These are phyloP conservation scores for Colletotrichum sp. DNA, from an alignment of 2,329 filamentous ascomycete genomes.

Conservation along the genomic window DNA sequence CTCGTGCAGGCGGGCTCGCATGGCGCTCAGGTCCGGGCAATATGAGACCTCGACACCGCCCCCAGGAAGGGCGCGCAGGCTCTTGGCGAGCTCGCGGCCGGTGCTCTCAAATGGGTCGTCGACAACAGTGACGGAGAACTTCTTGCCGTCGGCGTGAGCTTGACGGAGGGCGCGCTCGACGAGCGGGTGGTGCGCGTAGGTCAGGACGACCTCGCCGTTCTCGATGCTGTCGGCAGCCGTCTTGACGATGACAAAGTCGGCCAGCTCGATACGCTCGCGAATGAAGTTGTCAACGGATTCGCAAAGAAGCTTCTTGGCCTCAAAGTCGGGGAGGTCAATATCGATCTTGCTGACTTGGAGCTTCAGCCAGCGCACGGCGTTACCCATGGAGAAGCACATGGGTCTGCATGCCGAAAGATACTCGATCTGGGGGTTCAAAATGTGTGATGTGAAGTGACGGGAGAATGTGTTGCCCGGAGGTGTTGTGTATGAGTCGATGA, in stretches of 20 bases:
- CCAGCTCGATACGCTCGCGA: conserved; percentile 85
- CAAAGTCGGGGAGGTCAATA: conserved; percentile 79
- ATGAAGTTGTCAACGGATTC: conserved; percentile 89
- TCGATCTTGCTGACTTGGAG: conserved; percentile 90
- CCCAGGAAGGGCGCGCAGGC: conserved; percentile 53
- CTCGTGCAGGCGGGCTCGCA: conserved; percentile 73
- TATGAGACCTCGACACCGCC: conserved; percentile 79
- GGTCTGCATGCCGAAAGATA: conserved; percentile 94
- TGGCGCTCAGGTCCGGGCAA: conserved; percentile 75
- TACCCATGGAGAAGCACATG: conserved; percentile 96
- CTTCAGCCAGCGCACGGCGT: conserved; percentile 94
- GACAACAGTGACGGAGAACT: conserved; percentile 84
- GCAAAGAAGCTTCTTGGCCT: conserved; percentile 73
- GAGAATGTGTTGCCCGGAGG: conserved; percentile 84
- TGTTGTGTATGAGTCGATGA: conserved; percentile 92
- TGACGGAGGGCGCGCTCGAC: conserved; percentile 82
- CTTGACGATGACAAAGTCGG: conserved; percentile 83
- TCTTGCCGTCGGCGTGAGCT: conserved; percentile 72
- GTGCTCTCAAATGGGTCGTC: conserved; percentile 68
- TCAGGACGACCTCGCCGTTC: conserved; percentile 82
- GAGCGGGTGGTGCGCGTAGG: conserved; percentile 84
- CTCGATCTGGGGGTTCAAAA: conserved; percentile 93
- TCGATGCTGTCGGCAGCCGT: conserved; percentile 78
- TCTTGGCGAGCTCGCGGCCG: conserved; percentile 68
- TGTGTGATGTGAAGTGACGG: conserved; percentile 88